Base-by-base conservation (phyloP, 2,329 filamentous ascomycete species). In the Endocalyx cinctus region DNA sequence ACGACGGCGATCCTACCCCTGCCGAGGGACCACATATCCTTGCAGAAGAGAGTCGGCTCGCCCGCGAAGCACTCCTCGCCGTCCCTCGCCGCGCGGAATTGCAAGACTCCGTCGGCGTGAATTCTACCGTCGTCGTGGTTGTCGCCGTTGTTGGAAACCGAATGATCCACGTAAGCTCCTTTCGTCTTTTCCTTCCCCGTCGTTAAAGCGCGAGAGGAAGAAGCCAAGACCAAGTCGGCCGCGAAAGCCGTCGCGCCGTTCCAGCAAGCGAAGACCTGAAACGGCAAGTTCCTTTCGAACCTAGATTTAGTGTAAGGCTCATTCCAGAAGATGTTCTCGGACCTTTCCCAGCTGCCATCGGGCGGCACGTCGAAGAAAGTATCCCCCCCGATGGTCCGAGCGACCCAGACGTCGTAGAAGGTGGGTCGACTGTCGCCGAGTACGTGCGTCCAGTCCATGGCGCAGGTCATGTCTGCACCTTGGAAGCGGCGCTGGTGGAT, bases 231-330 rank as follows among this genome's bases (percentile, higher is more conserved):
- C 0, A 72, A 69, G 25, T 55, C 52, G 0, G 71, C 73, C 0
- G 55, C 57, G 31, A 79, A 67, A 0, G 62, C 64, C 0, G 61
- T 60, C 0, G 67, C 71, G 3, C 76, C 76, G 38, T 79, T 78
- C 74, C 76, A 79, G 50, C 76, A 80, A 1, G 72, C 51, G 37
- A 75, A 79, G 0, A 78, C 74, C 47, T 79, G 77, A 38, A 79
- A 70, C 1, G 75, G 73, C 10, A 55, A 50, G 17, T 58, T 51
- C 0, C 41, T 38, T 0, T 40, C 27, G 32, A 64, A 64, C 3
- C 63, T 54, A 2, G 39, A 28, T 6, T 43, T 53, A 3, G 65
- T 51, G 0, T 48, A 49, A 0, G 51, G 46, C 17, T 73, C 60
- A 42, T 72, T 70, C 63, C 67, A 71, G 44, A 79, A 78, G 3